Percentiles rank a stretch among this genome's conserved stretches.
These are phyloP conservation scores for Citrus medica DNA, from an alignment of 345 rosid genomes.

Conservation along the genomic window DNA sequence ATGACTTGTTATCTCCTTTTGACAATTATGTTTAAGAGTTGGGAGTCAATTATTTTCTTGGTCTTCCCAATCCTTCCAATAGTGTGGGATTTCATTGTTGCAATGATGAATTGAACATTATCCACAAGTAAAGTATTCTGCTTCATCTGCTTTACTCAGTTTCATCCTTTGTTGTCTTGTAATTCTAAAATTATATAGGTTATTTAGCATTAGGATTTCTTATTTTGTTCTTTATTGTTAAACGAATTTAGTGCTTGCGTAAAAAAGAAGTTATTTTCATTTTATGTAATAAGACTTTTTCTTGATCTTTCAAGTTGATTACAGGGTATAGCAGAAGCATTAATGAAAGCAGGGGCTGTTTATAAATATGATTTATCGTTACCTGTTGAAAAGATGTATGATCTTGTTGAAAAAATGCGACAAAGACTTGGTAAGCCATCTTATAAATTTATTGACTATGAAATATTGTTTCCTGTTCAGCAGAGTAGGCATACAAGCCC, in stretches of 20 bases:
- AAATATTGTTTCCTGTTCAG: not conserved
- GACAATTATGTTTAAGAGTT: not conserved
- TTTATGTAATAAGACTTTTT: not conserved
- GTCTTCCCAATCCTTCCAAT: not conserved
- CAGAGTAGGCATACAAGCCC: not conserved
- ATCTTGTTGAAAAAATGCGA: conserved; percentile 80
- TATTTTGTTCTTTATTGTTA: not conserved
- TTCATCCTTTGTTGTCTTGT: not conserved
- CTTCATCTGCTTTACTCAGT: not conserved
- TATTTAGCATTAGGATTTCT: not conserved
- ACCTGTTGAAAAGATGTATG: conserved; percentile 81
- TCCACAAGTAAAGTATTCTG: not conserved
- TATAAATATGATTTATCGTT: conserved; percentile 92
- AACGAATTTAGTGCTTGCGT: not conserved
- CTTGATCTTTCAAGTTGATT: conserved; percentile 10
- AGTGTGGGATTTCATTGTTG: not conserved
- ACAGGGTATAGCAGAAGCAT: conserved; percentile 88
- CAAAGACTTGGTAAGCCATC: conserved; percentile 57
- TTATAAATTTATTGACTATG: not conserved
- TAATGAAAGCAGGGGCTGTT: conserved; percentile 77
- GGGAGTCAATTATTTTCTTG: not conserved
- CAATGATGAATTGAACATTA: conserved; percentile 2
- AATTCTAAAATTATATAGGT: not conserved
- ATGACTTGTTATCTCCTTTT: not conserved
- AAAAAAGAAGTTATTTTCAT: not conserved